Evolutionary conservation across 805 yeast species (phyloP).

Genomic region (Candida ipomoeae): DNA sequence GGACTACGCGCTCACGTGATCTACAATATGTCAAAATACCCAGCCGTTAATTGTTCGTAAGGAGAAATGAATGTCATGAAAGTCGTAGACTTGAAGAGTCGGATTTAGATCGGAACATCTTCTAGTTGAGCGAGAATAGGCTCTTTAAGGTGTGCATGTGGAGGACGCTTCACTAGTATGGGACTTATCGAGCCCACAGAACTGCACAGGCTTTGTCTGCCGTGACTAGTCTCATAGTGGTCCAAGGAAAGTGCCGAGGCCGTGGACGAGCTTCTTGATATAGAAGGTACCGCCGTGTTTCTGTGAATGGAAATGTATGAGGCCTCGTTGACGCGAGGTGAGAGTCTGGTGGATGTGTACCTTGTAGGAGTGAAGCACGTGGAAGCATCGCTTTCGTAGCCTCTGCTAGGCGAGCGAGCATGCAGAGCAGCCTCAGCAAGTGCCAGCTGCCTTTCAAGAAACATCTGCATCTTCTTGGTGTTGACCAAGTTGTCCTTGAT

Average conservation of each 20-base stretch:
- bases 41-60: constrained; percentile 3
- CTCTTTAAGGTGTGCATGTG: neutral
- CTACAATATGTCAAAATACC: neutral
- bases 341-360: constrained; percentile 1
- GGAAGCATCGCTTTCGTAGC: constrained; percentile 1
- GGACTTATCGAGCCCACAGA: constrained; percentile 17
- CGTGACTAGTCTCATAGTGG: constrained; percentile 15
- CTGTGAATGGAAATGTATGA: constrained; percentile 1
- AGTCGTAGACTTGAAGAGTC: constrained; percentile 1
- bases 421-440: constrained; percentile 12
- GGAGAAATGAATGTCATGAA: neutral
- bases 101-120: neutral
- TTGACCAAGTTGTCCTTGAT: constrained; percentile 40
- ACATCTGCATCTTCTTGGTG: constrained; percentile 31
- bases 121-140: neutral
- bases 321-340: neutral
- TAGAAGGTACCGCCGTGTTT: constrained; percentile 4
- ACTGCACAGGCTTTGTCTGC: constrained; percentile 22
- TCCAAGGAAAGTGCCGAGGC: constrained; percentile 15
- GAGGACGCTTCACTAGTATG: neutral
- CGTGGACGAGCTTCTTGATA: constrained; percentile 17
- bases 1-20: neutral
- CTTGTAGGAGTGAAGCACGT: neutral
- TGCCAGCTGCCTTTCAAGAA: constrained; percentile 24
- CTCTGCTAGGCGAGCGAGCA: neutral